Percentiles rank a stretch among this genome's conserved stretches.
Evolutionary conservation across 1,284 basidiomycete species (phyloP).

Genomic region (Peniophora sp.): DNA sequence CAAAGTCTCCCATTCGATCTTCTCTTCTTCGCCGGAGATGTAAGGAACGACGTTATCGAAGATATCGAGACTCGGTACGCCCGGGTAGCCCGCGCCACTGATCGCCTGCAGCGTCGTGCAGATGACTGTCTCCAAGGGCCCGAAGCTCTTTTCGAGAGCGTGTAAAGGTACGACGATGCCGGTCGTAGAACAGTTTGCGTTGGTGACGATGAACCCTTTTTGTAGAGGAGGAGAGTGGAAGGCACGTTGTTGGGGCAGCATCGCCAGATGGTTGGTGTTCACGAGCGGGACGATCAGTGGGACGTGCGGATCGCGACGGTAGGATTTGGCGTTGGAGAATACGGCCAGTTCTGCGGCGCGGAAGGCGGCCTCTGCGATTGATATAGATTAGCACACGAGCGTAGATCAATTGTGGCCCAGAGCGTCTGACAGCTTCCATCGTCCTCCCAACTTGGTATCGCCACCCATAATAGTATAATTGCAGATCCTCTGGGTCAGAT

Average conservation of each 20-base stretch:
- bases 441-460: no score
- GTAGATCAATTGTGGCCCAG: no score
- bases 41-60: slow-evolving; percentile 95
- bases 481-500: no score
- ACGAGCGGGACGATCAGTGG: slow-evolving; percentile 97
- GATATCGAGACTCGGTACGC: slow-evolving; percentile 87
- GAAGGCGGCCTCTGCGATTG: slow-evolving; percentile 72
- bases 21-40: slow-evolving; percentile 96
- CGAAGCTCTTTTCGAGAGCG: slow-evolving; percentile 89
- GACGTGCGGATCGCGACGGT: slow-evolving; percentile 88
- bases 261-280: slow-evolving; percentile 82
- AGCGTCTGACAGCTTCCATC: no score
- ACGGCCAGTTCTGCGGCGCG: slow-evolving; percentile 84
- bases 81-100: slow-evolving; percentile 95
- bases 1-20: slow-evolving; percentile 97
- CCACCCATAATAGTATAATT: no score
- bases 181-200: slow-evolving; percentile 98
- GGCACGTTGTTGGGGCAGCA: slow-evolving; percentile 78
- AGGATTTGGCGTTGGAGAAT: slow-evolving; percentile 99
- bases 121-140: slow-evolving; percentile 84
- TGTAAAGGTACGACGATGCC: slow-evolving; percentile 89
- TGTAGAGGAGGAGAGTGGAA: slow-evolving; percentile 64
- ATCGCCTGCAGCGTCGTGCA: slow-evolving; percentile 98
- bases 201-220: slow-evolving; percentile 95
- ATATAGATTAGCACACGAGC: no score